These are phyloP conservation scores for Jackrogersella multiformis DNA, from an alignment of 495 filamentous ascomycete genomes.

Conservation along the genomic window DNA sequence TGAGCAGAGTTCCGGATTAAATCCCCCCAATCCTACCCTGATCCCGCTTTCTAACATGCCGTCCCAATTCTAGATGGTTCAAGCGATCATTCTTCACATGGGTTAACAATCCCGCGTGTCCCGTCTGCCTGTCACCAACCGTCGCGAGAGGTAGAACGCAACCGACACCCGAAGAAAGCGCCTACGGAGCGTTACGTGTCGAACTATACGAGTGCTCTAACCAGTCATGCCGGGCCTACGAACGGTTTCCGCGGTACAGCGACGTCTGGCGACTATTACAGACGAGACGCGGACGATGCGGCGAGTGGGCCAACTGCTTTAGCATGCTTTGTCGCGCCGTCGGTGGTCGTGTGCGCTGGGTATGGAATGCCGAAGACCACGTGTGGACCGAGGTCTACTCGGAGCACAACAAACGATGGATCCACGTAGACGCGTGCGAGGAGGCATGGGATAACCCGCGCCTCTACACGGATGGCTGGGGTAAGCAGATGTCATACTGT, in stretches of 20 bases:
- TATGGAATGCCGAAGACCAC: conserved; percentile 97
- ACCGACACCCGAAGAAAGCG: conserved; percentile 86
- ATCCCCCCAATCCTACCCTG: not conserved
- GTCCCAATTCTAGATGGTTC: conserved; percentile 77
- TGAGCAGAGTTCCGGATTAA: conserved; percentile 47
- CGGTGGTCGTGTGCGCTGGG: conserved; percentile 91
- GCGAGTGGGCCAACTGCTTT: conserved; percentile 99
- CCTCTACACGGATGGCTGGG: conserved; percentile 94
- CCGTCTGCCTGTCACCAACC: conserved; percentile 82
- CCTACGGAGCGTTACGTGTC: conserved; percentile 83
- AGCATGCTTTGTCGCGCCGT: conserved; percentile 97
- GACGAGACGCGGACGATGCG: conserved; percentile 82
- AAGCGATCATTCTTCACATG: conserved; percentile 93
- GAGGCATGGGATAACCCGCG: conserved; percentile 95
- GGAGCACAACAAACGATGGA: conserved; percentile 90
- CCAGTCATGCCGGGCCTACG: conserved; percentile 73
- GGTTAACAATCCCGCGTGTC: conserved; percentile 93
- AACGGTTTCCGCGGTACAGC: conserved; percentile 92
- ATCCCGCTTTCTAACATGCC: conserved; percentile 38
- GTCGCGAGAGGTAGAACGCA: conserved; percentile 80
- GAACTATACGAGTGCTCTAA: conserved; percentile 89
- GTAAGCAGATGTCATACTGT: conserved; percentile 94
- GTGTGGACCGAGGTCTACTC: conserved; percentile 99
- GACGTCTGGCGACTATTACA: conserved; percentile 95
- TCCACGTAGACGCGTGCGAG: conserved; percentile 97